phyloP scores from a whole-genome alignment of 192 early-diverging fungal genomes.

The Rhizophagus clarus region DNA sequence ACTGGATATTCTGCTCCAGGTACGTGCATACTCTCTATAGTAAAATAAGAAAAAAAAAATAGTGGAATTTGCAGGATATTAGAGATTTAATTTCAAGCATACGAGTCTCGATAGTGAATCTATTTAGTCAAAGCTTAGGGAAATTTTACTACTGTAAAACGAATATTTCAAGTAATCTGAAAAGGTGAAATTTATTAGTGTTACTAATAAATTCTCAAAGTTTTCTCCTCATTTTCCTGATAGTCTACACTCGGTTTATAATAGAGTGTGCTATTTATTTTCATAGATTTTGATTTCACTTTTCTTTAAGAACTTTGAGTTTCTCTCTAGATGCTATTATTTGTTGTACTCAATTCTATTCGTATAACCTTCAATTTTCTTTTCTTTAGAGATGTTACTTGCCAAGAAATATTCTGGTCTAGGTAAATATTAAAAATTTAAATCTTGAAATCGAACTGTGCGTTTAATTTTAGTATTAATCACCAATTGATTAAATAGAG shows the following conservation, averaged over 20 bases:
- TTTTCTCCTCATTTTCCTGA: background rate
- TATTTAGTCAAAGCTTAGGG: background rate
- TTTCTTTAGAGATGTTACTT: constrained; percentile 64
- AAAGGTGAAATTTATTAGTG: constrained; percentile 1
- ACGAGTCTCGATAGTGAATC: background rate
- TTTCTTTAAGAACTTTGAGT: background rate
- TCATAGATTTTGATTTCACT: background rate
- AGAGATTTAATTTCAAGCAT: background rate
- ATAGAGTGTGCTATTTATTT: background rate
- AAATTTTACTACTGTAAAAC: background rate
- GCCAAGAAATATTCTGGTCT: constrained; percentile 79
- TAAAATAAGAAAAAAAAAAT: background rate
- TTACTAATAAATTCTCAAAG: background rate
- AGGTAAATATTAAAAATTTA: constrained; percentile 42
- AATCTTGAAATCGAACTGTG: too few species aligned
- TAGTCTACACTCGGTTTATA: background rate
- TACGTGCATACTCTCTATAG: constrained; percentile 28
- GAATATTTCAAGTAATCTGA: background rate
- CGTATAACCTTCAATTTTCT: background rate
- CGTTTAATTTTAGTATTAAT: background rate
- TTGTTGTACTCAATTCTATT: background rate
- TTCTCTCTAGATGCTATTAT: background rate
- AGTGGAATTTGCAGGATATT: background rate
- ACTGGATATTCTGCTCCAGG: constrained; percentile 80
- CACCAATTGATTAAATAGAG: constrained; percentile 25